These are phyloP conservation scores for Mortierella alpina DNA, from an alignment of 192 early-diverging fungal species.

Conservation along the genomic window DNA sequence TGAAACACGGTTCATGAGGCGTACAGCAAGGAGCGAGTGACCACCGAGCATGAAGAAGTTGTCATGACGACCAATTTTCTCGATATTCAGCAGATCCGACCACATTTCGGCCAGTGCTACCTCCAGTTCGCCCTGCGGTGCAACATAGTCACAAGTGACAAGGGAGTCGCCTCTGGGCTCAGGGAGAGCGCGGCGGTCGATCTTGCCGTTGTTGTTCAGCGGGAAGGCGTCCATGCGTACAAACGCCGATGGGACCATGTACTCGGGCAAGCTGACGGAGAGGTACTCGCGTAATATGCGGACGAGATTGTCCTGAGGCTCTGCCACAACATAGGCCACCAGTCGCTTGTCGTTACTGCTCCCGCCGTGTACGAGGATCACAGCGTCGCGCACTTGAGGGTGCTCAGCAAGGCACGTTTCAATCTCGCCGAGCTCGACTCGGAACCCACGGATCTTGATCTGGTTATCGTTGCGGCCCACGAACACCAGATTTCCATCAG, in stretches of 20 bases:
- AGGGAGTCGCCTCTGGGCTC: neutral
- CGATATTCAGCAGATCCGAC: neutral
- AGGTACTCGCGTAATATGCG: too few relatives aligned
- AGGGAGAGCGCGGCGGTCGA: constrained; percentile 43
- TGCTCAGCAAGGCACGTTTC: too few relatives aligned
- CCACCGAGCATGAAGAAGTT: constrained; percentile 39
- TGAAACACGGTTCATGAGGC: neutral
- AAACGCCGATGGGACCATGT: constrained; percentile 65
- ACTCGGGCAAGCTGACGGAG: constrained; percentile 55
- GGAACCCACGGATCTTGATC: too few relatives aligned
- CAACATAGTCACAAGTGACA: neutral
- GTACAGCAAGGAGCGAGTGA: constrained; percentile 13
- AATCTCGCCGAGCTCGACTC: too few relatives aligned
- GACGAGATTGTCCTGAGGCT: too few relatives aligned
- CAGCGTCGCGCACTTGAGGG: too few relatives aligned
- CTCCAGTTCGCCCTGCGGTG: constrained; percentile 2
- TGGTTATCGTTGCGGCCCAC: too few relatives aligned
- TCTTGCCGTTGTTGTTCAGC: constrained; percentile 25
- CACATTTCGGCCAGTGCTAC: neutral
- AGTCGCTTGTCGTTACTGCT: too few relatives aligned
- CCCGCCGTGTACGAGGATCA: too few relatives aligned
- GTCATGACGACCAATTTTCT: constrained; percentile 13
- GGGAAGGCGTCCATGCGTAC: constrained; percentile 21
- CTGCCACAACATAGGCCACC: too few relatives aligned
- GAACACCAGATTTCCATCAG: too few relatives aligned